Base-by-base conservation (phyloP, 768 basidiomycete species). In the Russula lepida region DNA sequence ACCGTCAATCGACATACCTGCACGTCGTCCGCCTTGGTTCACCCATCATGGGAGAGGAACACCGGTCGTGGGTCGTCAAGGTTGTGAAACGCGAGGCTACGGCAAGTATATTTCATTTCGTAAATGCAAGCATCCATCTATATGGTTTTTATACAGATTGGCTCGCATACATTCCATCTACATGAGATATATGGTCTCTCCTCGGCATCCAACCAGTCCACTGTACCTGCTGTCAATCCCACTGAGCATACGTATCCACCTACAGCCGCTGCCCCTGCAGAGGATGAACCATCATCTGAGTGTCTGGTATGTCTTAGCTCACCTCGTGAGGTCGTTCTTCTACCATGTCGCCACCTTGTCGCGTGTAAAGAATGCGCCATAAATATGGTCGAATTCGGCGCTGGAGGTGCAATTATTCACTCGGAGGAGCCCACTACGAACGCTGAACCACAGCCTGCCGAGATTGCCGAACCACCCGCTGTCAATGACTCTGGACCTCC, bases 341-440 rank as follows among this genome's bases (percentile, higher is more conserved):
- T 97, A 6, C 94, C 94, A 0, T 98, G 94, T 71, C 77, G 94
- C 50, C 94, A 98, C 74, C 80, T 98, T 32, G 94, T 98, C 60
- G 94, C 94, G 5, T 98, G 94, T 76, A 86, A 89, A 68, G 94
- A 95, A 49, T 98, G 94, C 69, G 94, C 94, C 0, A 74, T 97
- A 55, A 95, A 95, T 70, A 98, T 98, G 94, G 87, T 98, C 52
- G 94, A 98, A 72, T 98, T 93, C 71, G 94, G 94, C 30, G 94
- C 94, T 0, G 94, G 94, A 3, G 94, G 94, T 3, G 85, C 79
- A 51, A 88, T 95, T 53, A 81, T 79, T n/a, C 85, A 89, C 54
- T 68, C 74, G 2, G 77, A 79, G 7, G 78, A 78, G 19, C 66
- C 68, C 13, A 71, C 68, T 15, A 65, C 68, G 7, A 66, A 63